Base-by-base conservation (phyloP, 2,329 filamentous ascomycete species). In the Calycina marina region DNA sequence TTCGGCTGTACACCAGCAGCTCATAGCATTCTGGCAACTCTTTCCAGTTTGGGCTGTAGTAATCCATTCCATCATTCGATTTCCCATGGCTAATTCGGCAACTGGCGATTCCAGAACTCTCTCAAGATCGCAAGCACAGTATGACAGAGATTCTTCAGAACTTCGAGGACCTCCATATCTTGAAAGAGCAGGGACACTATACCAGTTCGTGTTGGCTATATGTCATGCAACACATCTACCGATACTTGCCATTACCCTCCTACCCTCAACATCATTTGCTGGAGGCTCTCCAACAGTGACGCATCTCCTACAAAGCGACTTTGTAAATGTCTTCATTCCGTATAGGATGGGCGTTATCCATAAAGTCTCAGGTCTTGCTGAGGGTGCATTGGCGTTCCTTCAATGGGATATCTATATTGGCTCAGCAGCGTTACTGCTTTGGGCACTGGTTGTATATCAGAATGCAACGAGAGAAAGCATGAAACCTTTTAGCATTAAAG, bases 321-420 rank as follows among this genome's bases (percentile, higher is more conserved):
- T 62, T 2, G 41, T 39, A 3, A 47, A 49, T 14, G 53, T 64
- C 2, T 62, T 60, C 30, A 38, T 52, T 11, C 53, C 58, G 4
- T 51, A 52, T 15, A 31, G 43, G 3, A 56, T 57, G 32, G 40
- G 42, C 42, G 49, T 15, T 37, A 48, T 56, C 2, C 27, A 44
- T 16, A 28, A 35, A 17, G 29, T 42, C 9, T 18, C 42, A 5
- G 18, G 34, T 14, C 29, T 48, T 6, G 38, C 55, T 9, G 50
- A 57, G 13, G 60, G 63, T 1, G 54, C 58, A 6, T 55, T 60
- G 22, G 52, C 50, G 24, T 62, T 68, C 38, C 40, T 69, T 17
- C 56, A 63, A 20, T 68, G 62, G 57, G 64, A 69, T 41, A 49
- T 63, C 8, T 44, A 61, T 27, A 53, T 61, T 18, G 61, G 60